These are phyloP conservation scores for Platanthera zijinensis DNA, from an alignment of 106 monocot species.

Conservation along the genomic window DNA sequence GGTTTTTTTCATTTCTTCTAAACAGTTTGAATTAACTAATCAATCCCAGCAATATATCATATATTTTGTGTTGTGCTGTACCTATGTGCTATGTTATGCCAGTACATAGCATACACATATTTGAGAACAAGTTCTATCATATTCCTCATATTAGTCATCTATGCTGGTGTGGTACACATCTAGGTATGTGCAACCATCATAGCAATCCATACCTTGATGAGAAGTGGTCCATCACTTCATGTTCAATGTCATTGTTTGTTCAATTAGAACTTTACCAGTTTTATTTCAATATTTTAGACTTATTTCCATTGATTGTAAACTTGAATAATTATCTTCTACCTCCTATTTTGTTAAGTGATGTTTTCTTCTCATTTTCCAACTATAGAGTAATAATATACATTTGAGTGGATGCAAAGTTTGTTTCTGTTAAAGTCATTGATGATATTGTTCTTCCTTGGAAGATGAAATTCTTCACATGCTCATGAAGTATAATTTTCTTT, in stretches of 20 bases:
- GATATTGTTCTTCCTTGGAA: not conserved
- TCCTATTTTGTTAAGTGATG: not conserved
- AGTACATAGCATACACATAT: too few relatives aligned
- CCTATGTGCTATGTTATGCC: too few relatives aligned
- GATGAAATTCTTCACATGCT: not conserved
- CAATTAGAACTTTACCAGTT: not conserved
- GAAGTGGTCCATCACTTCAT: not conserved
- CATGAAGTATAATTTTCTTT: constrained; percentile 1
- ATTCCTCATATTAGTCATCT: too few relatives aligned
- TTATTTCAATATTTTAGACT: not conserved
- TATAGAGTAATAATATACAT: not conserved
- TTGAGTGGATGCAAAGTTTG: not conserved
- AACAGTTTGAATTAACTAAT: too few relatives aligned
- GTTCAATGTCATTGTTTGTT: not conserved
- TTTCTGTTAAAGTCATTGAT: not conserved
- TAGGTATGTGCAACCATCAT: not conserved
- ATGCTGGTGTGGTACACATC: not conserved
- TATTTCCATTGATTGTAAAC: not conserved
- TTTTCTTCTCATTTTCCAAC: not conserved
- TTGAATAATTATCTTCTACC: not conserved
- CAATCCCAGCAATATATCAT: too few relatives aligned
- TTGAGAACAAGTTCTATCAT: too few relatives aligned
- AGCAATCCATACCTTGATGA: not conserved
- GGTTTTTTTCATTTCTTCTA: too few relatives aligned
- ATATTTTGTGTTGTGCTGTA: too few relatives aligned